Percentiles rank a stretch among this genome's conserved stretches.
Evolutionary conservation across 164 flowering plant species (phyloP).

Genomic region (Macadamia integrifolia): DNA sequence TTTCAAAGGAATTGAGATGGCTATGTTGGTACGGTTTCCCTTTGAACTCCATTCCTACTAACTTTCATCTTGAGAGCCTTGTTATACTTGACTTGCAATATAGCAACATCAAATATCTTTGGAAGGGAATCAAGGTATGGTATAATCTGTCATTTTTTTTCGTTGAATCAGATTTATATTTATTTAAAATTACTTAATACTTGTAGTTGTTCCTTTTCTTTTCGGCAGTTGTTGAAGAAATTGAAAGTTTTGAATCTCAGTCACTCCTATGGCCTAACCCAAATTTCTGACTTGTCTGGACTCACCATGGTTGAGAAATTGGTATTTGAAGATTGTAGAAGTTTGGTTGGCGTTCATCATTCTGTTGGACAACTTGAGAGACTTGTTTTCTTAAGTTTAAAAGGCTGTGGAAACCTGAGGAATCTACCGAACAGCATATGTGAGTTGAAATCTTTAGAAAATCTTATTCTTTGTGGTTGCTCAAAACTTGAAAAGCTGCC

Average conservation of each 20-base stretch:
- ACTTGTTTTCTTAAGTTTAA: conserved; percentile 9
- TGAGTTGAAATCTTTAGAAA: conserved; percentile 3
- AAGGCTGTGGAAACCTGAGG: conserved; percentile 7
- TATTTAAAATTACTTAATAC: background rate
- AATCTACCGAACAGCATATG: conserved; percentile 1
- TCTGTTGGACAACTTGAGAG: conserved; percentile 7
- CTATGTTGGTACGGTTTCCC: conserved; percentile 19
- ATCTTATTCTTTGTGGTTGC: conserved; percentile 6
- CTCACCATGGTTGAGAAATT: conserved; percentile 10
- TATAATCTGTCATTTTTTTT: background rate
- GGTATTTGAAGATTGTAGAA: conserved; percentile 8
- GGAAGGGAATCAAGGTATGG: conserved; percentile 17
- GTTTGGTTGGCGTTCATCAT: conserved; percentile 5
- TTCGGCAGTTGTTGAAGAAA: conserved; percentile 9
- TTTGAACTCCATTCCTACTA: conserved; percentile 5
- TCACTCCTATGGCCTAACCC: background rate
- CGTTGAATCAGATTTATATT: background rate
- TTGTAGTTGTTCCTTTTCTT: background rate
- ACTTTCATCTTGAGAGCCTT: conserved; percentile 7
- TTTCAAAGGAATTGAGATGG: conserved; percentile 7
- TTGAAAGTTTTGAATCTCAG: conserved; percentile 14
- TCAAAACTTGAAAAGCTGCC: conserved; percentile 5
- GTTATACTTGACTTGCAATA: conserved; percentile 18
- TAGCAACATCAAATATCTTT: conserved; percentile 9
- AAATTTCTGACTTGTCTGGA: conserved; percentile 11